These are phyloP conservation scores for Suillus sp. DNA, from an alignment of 768 basidiomycete genomes.

Conservation along the genomic window DNA sequence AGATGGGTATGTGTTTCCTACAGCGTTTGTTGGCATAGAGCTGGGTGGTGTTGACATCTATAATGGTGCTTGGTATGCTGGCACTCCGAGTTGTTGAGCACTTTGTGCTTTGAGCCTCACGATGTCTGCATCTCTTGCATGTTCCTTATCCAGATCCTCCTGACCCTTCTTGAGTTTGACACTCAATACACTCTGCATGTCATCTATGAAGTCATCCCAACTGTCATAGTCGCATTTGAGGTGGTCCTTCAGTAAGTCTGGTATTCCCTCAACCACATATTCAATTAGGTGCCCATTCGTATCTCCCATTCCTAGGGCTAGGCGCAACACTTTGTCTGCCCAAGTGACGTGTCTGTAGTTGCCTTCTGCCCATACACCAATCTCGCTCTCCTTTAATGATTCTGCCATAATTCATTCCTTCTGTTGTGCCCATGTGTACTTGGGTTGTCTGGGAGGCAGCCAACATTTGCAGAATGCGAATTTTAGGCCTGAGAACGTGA, in stretches of 20 bases:
- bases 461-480: not conserved
- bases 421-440: not conserved
- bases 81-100: not conserved
- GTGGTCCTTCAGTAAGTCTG: not conserved
- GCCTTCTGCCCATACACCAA: not conserved
- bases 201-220: not conserved
- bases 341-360: not conserved
- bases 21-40: not conserved
- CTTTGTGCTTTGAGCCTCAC: not conserved
- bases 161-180: not conserved
- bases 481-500: not conserved
- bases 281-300: too few relatives aligned
- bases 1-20: not conserved
- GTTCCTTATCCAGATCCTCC: not conserved
- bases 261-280: not conserved
- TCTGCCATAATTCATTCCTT: not conserved
- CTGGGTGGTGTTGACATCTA: not conserved
- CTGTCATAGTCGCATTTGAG: not conserved
- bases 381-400: not conserved
- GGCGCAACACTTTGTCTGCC: not conserved
- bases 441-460: not conserved
- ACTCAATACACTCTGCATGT: not conserved
- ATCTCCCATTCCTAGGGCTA: not conserved
- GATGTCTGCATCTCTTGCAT: not conserved
- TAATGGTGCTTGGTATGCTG: not conserved